A percentile compares a stretch with the other conserved stretches of the same genome.
Conservation (phyloP, 179 eudicot genomes). For the Spergularia azorica region DNA sequence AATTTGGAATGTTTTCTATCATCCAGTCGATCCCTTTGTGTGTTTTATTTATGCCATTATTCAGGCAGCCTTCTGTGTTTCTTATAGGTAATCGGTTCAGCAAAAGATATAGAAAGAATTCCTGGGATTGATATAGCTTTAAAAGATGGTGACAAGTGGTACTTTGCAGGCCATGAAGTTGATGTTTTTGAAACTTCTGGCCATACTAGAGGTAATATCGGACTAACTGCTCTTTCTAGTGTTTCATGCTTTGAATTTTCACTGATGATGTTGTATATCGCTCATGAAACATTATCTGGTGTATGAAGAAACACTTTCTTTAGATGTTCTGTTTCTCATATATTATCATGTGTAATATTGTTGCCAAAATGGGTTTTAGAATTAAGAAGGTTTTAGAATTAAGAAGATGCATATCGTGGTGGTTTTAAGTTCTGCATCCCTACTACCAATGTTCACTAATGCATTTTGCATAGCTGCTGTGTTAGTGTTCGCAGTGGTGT, state of each 20-base stretch:
- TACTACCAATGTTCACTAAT: too few species aligned
- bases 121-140: conserved; percentile 86
- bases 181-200: conserved; percentile 83
- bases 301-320: too few species aligned
- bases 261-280: not conserved
- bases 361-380: too few species aligned
- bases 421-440: too few species aligned
- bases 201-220: conserved; percentile 67
- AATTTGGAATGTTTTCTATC: not conserved
- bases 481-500: too few species aligned
- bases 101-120: conserved; percentile 67
- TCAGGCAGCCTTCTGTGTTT: conserved; percentile 13
- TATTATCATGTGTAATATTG: too few species aligned
- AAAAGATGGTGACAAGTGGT: conserved; percentile 90
- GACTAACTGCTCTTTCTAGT: not conserved
- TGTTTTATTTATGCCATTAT: conserved; percentile 10
- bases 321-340: too few species aligned
- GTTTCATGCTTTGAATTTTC: conserved; percentile 4
- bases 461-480: too few species aligned
- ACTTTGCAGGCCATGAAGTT: conserved; percentile 96
- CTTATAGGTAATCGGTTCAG: conserved; percentile 80
- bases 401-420: too few species aligned
- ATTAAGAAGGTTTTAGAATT: too few species aligned
- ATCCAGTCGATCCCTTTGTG: not conserved
- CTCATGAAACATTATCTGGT: not conserved